Conservation (phyloP, 768 basidiomycete species). For the Suillus paluster region DNA sequence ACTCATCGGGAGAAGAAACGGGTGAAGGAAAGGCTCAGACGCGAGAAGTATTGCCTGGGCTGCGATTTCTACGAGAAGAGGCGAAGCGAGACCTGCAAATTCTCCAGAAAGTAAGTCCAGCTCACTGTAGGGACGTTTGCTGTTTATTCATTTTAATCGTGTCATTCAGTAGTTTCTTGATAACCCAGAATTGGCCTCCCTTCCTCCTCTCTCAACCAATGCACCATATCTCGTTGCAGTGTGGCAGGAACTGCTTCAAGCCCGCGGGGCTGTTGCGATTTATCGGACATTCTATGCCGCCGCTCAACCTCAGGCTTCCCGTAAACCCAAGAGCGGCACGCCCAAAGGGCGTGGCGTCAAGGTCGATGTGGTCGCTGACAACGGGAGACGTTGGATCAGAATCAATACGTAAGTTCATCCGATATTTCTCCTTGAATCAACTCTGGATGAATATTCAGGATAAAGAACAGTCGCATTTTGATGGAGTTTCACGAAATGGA, state of each 20-base stretch:
- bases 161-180: conserved; percentile 65
- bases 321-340: conserved; percentile 8
- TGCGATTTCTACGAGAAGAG: conserved; percentile 45
- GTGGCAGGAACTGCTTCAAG: conserved; percentile 76
- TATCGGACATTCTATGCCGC: conserved; percentile 52
- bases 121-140: background rate
- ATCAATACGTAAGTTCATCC: conserved; percentile 76
- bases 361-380: conserved; percentile 80
- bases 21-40: background rate
- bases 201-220: conserved; percentile 69
- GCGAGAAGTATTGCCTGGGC: conserved; percentile 39
- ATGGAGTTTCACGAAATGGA: conserved; percentile 87
- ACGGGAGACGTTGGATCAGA: conserved; percentile 79
- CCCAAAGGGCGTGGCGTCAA: conserved; percentile 51
- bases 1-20: conserved; percentile 30
- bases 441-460: conserved; percentile 45
- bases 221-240: conserved; percentile 81
- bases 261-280: conserved; percentile 61
- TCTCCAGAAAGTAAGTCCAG: conserved; percentile 40
- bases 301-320: background rate
- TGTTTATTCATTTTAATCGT: conserved; percentile 10
- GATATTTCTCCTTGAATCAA: conserved; percentile 5
- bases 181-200: conserved; percentile 41
- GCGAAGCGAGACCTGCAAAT: conserved; percentile 48
- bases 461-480: conserved; percentile 75